Evolutionary conservation across 208 protist species (phyloP), one percentile per base, ranked within the genome.

Genomic region (Histomonas meleagridis): DNA sequence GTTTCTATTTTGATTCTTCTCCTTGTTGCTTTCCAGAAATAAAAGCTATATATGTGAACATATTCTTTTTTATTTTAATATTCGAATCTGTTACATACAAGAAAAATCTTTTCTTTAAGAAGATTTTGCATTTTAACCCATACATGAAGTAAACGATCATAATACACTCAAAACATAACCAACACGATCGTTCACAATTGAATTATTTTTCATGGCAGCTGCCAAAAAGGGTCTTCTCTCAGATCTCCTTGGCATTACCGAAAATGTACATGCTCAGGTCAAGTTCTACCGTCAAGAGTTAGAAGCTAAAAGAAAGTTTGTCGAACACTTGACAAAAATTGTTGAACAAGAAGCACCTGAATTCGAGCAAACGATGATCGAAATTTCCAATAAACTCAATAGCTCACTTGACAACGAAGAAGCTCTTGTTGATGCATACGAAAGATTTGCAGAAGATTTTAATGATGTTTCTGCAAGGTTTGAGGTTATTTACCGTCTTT

Each of bases 261-360:
- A 65, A 65, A 10, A 65, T n/a, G 16, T 26, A 65, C 60, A 26
- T 28, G 23, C 7, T 5, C 16, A 65, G n/a, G 60, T 65, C 23
- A 28, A 65, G n/a, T 28, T 32, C 23, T 26, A 65, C 23, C 60
- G 60, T n/a, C 3, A n/a, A n/a, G 60, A 65, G n/a, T 32, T 65
- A 10, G 7, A 12, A 12, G 3, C 16, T 65, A 10, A 65, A 28
- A n/a, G 3, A 10, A 65, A 65, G 7, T 65, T 65, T 28, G 7
- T 65, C 3, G 60, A 3, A 32, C 21, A 10, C 23, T 65, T 65
- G n/a, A 26, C n/a, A 32, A 3, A 10, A n/a, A 65, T 81, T 51
- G n/a, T 81, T 9, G 43, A 81, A 51, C 48, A 81, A 32, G 70
- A 81, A 81, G 38, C 70, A 21, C 70, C 70, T 53, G 70, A 81